Conservation (phyloP, 2,329 filamentous ascomycete genomes). For the Trichothecium sympodiale region DNA sequence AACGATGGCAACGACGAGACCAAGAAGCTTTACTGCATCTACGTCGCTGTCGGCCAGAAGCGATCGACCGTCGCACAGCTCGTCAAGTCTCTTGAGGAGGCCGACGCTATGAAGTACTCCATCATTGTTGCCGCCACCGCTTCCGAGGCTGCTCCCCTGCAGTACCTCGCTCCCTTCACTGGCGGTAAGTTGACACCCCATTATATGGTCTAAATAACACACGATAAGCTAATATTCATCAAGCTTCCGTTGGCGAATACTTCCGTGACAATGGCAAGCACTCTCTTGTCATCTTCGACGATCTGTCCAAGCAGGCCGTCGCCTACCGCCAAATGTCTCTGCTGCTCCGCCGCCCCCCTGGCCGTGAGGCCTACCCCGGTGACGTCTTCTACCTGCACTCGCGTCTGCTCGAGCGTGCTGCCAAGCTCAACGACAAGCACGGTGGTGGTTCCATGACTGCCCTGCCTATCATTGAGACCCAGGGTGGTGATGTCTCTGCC, state of each 20-base stretch:
- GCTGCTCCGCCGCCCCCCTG: slow-evolving; percentile 90
- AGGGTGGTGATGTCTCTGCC: slow-evolving; percentile 99
- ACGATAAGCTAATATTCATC: slow-evolving; percentile 3
- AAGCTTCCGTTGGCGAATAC: slow-evolving; percentile 50
- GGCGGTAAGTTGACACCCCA: slow-evolving; percentile 29
- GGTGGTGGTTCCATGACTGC: slow-evolving; percentile 95
- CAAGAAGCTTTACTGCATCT: slow-evolving; percentile 99
- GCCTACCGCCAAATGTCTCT: slow-evolving; percentile 99
- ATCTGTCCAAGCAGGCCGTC: slow-evolving; percentile 95
- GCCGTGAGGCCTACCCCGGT: slow-evolving; percentile 96
- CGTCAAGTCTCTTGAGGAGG: slow-evolving; percentile 99
- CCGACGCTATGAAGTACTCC: slow-evolving; percentile 98
- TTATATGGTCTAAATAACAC: neutral
- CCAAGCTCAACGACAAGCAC: slow-evolving; percentile 90
- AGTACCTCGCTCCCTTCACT: slow-evolving; percentile 91
- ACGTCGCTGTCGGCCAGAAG: slow-evolving; percentile 99
- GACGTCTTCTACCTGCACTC: slow-evolving; percentile 99
- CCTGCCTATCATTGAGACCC: slow-evolving; percentile 96
- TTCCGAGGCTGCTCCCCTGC: slow-evolving; percentile 89
- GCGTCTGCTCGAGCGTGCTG: slow-evolving; percentile 96
- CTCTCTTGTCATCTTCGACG: slow-evolving; percentile 83
- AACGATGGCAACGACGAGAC: slow-evolving; percentile 77
- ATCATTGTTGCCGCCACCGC: slow-evolving; percentile 91
- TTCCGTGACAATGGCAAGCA: slow-evolving; percentile 85
- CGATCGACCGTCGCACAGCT: slow-evolving; percentile 98